Evolutionary conservation across 805 yeast genomes (phyloP), one percentile per base, ranked within the genome.

Genomic region (Wickerhamiella cacticola): DNA sequence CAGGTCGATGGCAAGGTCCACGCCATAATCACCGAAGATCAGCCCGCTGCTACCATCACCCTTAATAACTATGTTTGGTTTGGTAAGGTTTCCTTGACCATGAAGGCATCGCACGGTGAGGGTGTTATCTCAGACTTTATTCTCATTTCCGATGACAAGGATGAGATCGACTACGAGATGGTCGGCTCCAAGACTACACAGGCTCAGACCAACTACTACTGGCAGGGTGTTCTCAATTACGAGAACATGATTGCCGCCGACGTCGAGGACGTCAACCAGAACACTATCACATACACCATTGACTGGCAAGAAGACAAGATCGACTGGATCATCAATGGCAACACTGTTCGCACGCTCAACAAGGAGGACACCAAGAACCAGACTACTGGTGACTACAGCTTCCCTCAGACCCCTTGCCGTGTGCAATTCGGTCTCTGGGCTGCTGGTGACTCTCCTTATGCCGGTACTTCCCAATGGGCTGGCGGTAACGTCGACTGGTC

Each of bases 331-430:
- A 65, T 87, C 47, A 89, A 87, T 59, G 94, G 87, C 33, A 64
- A 67, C 15, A 61, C 63, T 21, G 76, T 77, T 18, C 80, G 95
- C 68, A 76, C 83, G 2, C 69, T 86, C 57, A 62, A 70, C 39
- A 81, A 68, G 60, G 50, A 56, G 19, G 70, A 65, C 40, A 83
- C 96, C 12, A 53, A 72, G 33, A 70, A 79, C 34, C 54, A 63
- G 49, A 82, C 95, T n/a, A 48, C 75, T 6, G 66, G 75, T 3
- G 58, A 61, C 12, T 87, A 76, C 59, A 88, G 87, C 16, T 88
- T 74, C 66, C 97, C 97, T 41, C 95, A 88, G 68, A 70, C 88
- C 23, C 97, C 97, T 45, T 80, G 85, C n/a, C 75, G 89, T 59
- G 67, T 88, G 47, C 92, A 85, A 66, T 66, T 72, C 46, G 75